Conservation (phyloP, 192 early-diverging fungal species). For the Gaertneriomyces semiglobifer region DNA sequence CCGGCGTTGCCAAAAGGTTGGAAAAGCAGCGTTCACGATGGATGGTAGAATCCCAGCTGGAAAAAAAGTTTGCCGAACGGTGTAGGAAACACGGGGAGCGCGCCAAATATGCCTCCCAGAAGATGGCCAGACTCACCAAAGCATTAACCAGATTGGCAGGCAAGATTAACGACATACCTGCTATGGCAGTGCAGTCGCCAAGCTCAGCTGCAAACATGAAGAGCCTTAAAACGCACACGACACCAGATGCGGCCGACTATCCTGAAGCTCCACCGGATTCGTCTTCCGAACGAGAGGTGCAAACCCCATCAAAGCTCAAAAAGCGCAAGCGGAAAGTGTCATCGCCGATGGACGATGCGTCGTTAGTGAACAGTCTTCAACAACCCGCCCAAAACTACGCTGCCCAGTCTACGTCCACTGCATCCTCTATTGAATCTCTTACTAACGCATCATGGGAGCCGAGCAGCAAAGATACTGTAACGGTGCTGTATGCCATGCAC, state of each 20-base stretch:
- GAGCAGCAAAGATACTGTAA: not conserved
- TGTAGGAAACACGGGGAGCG: no score
- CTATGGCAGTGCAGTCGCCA: not conserved
- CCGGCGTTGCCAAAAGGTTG: no score
- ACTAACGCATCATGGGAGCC: not conserved
- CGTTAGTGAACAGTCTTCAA: not conserved
- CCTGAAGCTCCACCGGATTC: not conserved
- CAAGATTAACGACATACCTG: not conserved
- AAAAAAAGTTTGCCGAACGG: no score
- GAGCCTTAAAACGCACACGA: not conserved
- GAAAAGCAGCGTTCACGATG: no score
- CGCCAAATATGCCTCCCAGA: slow-evolving; percentile 2
- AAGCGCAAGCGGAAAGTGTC: not conserved
- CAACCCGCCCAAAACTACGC: not conserved
- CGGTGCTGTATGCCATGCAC: slow-evolving; percentile 8
- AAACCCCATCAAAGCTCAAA: not conserved
- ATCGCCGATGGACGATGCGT: not conserved
- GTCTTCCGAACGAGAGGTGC: not conserved
- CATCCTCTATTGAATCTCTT: not conserved
- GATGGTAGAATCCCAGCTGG: no score
- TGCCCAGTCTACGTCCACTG: not conserved
- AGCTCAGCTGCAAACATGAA: not conserved
- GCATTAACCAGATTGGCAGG: not conserved
- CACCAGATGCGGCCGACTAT: not conserved
- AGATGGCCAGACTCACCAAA: slow-evolving; percentile 14